Conservation (phyloP, 768 basidiomycete genomes). For the Stropharia rugosoannulata region DNA sequence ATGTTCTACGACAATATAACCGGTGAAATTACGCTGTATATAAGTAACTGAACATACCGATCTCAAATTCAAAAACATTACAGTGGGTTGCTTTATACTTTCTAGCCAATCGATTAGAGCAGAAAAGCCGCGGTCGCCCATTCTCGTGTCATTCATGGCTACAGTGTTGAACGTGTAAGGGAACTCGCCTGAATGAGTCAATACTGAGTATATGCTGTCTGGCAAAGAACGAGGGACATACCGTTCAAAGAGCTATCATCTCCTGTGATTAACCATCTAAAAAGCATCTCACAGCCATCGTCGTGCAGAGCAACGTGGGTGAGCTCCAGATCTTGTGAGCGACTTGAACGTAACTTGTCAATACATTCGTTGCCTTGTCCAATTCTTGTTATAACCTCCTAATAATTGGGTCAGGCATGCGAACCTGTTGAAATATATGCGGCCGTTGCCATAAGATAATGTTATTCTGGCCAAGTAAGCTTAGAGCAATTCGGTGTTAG, state of each 20-base stretch:
- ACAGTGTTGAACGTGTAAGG: conserved; percentile 9
- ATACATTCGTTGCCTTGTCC: conserved; percentile 1
- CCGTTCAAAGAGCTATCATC: background rate
- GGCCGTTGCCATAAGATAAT: too few species aligned
- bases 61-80: conserved; percentile 6
- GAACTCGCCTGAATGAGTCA: background rate
- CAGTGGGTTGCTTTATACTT: conserved; percentile 1
- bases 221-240: background rate
- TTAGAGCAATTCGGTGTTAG: too few species aligned
- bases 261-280: conserved; percentile 6
- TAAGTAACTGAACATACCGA: conserved; percentile 6
- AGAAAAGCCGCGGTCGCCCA: conserved; percentile 13
- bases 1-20: conserved; percentile 8
- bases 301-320: background rate
- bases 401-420: too few species aligned
- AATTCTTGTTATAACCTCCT: background rate
- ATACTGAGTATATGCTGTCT: background rate
- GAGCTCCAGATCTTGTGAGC: background rate
- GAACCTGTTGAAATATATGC: too few species aligned
- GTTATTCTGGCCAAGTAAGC: too few species aligned
- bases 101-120: conserved; percentile 14
- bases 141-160: conserved; percentile 9
- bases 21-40: background rate
- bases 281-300: conserved; percentile 5
- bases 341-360: background rate